Evolutionary conservation across 495 filamentous ascomycete species (phyloP).

Genomic region (Penicillium parvum): DNA sequence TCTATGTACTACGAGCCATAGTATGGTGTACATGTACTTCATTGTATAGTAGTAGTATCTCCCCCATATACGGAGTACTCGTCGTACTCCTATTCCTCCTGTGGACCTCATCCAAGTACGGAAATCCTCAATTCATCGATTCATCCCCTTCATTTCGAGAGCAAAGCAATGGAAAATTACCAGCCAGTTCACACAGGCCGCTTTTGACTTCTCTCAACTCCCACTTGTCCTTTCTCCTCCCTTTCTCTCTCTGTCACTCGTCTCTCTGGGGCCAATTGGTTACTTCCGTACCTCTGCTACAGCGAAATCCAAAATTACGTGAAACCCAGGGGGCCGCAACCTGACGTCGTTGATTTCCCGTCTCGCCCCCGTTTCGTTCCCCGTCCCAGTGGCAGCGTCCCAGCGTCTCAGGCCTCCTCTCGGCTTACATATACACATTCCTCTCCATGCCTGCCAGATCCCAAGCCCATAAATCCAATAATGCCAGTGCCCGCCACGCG

Average conservation of each 20-base stretch:
- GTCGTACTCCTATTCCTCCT: neutral
- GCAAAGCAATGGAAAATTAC: neutral
- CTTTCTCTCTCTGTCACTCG: neutral
- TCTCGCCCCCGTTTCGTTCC: slow-evolving; percentile 7
- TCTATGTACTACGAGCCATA: no score
- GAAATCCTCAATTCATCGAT: neutral
- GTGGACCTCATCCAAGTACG: neutral
- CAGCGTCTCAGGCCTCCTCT: neutral
- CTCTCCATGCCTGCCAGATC: slow-evolving; percentile 26
- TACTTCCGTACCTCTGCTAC: no score
- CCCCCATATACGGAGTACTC: no score
- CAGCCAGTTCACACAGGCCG: neutral
- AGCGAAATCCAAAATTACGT: slow-evolving; percentile 18
- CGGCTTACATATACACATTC: slow-evolving; percentile 16
- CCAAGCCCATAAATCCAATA: slow-evolving; percentile 24
- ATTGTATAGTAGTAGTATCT: no score
- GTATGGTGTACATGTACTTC: no score
- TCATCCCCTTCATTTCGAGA: neutral
- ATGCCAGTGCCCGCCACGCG: slow-evolving; percentile 42
- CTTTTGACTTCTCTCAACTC: neutral
- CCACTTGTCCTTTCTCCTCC: neutral
- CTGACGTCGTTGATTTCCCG: slow-evolving; percentile 18
- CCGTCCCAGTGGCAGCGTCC: neutral
- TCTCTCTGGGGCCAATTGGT: no score
- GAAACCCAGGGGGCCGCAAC: slow-evolving; percentile 19